Conservation (phyloP, 2,329 filamentous ascomycete species). For the Monosporascus sp. region DNA sequence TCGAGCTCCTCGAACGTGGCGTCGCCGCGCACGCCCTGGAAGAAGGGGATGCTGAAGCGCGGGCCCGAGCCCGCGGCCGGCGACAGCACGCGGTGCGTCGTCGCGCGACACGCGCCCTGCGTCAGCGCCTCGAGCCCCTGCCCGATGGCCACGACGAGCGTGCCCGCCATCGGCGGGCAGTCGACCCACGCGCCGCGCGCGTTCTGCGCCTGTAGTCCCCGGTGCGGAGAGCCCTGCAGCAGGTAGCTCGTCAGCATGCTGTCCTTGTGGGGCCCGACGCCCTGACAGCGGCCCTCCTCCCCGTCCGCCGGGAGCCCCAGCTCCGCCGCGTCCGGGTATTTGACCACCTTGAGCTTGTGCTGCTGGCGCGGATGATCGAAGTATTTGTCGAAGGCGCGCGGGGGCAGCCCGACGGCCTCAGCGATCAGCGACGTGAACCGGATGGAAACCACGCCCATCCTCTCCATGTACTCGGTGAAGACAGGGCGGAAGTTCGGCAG, state of each 20-base stretch:
- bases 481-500: conserved; percentile 64
- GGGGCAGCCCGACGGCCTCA: conserved; percentile 70
- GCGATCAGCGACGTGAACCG: conserved; percentile 76
- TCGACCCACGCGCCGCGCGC: conserved; percentile 74
- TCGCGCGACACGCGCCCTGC: conserved; percentile 73
- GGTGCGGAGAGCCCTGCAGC: conserved; percentile 71
- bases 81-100: conserved; percentile 78
- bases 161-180: conserved; percentile 68
- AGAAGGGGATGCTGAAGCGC: conserved; percentile 78
- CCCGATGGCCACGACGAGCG: conserved; percentile 81
- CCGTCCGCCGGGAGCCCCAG: conserved; percentile 39
- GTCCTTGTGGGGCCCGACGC: conserved; percentile 78
- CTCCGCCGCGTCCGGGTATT: conserved; percentile 70
- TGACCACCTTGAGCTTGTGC: conserved; percentile 87
- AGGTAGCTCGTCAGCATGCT: conserved; percentile 79
- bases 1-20: conserved; percentile 75
- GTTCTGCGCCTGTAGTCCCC: conserved; percentile 79
- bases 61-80: conserved; percentile 65
- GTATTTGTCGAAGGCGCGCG: conserved; percentile 68
- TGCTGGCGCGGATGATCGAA: conserved; percentile 66
- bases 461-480: conserved; percentile 70
- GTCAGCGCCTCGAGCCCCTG: conserved; percentile 84
- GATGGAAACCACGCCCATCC: conserved; percentile 68
- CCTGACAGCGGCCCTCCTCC: conserved; percentile 42
- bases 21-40: conserved; percentile 78